Evolutionary conservation across 2,329 filamentous ascomycete genomes (phyloP).

Genomic region (Colletotrichum sp.): DNA sequence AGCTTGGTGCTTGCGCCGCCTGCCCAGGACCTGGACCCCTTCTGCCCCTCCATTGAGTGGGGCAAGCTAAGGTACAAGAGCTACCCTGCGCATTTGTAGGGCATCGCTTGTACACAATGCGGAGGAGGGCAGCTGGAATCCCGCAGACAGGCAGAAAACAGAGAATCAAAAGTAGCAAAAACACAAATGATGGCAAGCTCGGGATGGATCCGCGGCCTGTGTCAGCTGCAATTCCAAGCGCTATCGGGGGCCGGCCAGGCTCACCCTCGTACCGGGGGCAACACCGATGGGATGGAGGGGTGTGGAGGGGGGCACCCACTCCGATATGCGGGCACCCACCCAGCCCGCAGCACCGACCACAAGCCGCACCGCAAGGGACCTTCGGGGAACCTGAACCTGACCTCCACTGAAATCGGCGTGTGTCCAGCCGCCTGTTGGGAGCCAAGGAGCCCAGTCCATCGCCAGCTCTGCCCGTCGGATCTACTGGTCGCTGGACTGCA

Average conservation of each 20-base stretch:
- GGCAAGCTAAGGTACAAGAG: neutral
- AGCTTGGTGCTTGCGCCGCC: slow-evolving; percentile 9
- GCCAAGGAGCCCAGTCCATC: neutral
- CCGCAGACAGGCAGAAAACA: neutral
- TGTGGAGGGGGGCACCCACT: slow-evolving; percentile 1
- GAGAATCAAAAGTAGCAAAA: neutral
- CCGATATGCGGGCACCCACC: neutral
- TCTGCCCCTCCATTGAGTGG: slow-evolving; percentile 18
- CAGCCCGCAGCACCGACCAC: neutral
- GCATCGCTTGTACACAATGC: slow-evolving; percentile 6
- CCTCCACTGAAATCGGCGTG: neutral
- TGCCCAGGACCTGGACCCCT: slow-evolving; percentile 15
- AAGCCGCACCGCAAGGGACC: neutral
- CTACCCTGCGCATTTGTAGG: slow-evolving; percentile 3
- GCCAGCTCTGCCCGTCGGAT: neutral
- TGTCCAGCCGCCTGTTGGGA: neutral
- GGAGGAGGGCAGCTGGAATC: neutral
- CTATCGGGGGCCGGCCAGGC: neutral
- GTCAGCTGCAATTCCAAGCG: slow-evolving; percentile 5
- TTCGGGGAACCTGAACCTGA: neutral
- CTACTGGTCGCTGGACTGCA: neutral
- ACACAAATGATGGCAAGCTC: neutral
- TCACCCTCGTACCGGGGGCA: slow-evolving; percentile 4
- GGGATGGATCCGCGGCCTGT: neutral
- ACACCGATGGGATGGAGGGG: slow-evolving; percentile 7